Percentiles rank a stretch among this genome's conserved stretches.
Conservation (phyloP, 768 basidiomycete genomes). For the Infundibulicybe gibba region DNA sequence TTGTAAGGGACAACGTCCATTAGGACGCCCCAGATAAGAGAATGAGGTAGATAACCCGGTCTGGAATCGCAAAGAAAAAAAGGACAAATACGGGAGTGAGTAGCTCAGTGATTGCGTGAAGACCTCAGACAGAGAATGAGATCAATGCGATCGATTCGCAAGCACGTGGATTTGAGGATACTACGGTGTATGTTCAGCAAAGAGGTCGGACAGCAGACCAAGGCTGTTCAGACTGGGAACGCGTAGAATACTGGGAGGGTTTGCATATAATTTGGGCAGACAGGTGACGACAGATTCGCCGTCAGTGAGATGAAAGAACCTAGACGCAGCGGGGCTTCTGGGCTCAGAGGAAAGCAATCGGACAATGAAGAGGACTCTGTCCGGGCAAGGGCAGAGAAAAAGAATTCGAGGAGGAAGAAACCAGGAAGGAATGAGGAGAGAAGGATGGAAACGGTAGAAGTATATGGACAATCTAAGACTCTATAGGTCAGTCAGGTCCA, state of each 20-base stretch:
- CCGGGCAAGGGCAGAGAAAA: not conserved
- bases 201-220: constrained; percentile 7
- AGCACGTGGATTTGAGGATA: constrained; percentile 12
- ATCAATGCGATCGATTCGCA: constrained; percentile 18
- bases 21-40: constrained; percentile 8
- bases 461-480: constrained; percentile 9
- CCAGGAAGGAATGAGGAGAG: not conserved
- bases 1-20: constrained; percentile 25
- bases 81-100: constrained; percentile 5
- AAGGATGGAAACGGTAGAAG: constrained; percentile 2
- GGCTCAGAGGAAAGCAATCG: no score
- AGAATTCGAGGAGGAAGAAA: constrained; percentile 3
- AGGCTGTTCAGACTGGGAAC: no score
- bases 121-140: constrained; percentile 11
- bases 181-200: constrained; percentile 12
- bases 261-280: no score
- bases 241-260: no score
- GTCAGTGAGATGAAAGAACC: no score
- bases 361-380: not conserved
- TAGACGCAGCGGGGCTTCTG: no score
- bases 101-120: constrained; percentile 7
- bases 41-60: constrained; percentile 3
- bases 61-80: constrained; percentile 1
- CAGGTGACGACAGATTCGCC: no score
- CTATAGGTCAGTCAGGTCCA: constrained; percentile 5